phyloP scores from a whole-genome alignment of 176 grass and related monocot species.

The Triticum monococcum region DNA sequence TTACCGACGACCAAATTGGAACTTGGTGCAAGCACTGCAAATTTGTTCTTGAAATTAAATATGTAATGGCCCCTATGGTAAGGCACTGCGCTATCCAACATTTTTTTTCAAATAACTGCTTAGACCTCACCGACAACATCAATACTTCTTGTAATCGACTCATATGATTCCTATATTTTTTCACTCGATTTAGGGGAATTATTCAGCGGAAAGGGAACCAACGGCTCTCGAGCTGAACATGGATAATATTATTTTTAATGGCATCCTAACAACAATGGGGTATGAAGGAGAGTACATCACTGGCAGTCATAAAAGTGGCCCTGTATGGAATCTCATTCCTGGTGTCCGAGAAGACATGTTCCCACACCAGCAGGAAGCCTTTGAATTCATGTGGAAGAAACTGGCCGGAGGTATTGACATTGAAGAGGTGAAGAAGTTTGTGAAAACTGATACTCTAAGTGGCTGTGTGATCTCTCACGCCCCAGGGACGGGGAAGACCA shows the following conservation, averaged over 20 bases:
- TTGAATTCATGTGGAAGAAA: constrained; percentile 86
- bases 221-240: constrained; percentile 16
- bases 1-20: constrained; percentile 72
- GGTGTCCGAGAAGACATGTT: constrained; percentile 55
- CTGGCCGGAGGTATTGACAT: constrained; percentile 54
- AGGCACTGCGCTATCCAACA: constrained; percentile 8
- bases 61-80: constrained; percentile 71
- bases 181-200: constrained; percentile 24
- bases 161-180: constrained; percentile 8
- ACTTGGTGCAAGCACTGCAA: constrained; percentile 60
- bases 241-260: constrained; percentile 13
- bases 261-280: constrained; percentile 35
- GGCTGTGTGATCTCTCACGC: constrained; percentile 98
- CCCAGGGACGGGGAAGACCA: constrained; percentile 87
- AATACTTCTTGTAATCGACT: not conserved
- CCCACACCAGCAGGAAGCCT: constrained; percentile 70
- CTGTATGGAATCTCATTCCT: constrained; percentile 79
- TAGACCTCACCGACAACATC: not conserved
- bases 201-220: not conserved
- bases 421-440: constrained; percentile 33
- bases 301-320: constrained; percentile 27
- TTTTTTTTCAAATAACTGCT: not conserved
- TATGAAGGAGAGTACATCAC: constrained; percentile 16
- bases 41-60: constrained; percentile 66
- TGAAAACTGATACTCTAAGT: constrained; percentile 32